Base-by-base conservation (phyloP, 768 basidiomycete genomes). In the Pulveroboletus ravenelii region DNA sequence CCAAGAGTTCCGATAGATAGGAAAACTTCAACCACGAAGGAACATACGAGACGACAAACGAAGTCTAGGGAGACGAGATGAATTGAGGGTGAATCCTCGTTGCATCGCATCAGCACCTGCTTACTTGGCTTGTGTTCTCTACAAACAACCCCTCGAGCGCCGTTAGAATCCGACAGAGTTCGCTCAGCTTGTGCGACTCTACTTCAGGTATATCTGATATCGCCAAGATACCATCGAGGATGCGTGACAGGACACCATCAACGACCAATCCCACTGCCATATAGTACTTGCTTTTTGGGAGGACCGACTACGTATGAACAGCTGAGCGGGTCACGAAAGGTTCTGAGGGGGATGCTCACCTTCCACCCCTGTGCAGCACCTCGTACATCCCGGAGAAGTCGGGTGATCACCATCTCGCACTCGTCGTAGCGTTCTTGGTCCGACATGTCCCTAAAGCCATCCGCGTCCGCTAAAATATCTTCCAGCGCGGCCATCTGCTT, bases 1-100 rank as follows among this genome's bases (percentile, higher is more conserved):
- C 93, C 75, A 97, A 66, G 12, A 97, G 77, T 66, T 96, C 93
- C 2, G 90, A 90, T 5, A 96, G 76, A 67, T 97, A 97, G 17
- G 88, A 92, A 67, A 90, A 95, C 67, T 95, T 95, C 59, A 96
- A 75, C 94, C 94, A 97, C 12, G 82, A 85, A 2, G 90, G 87
- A n/a, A 94, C 89, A 55, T 90, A 91, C 0, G 82, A 83, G 1
- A 86, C 87, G 7, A 91, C 83, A 42, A 87, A 82, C 0, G 89
- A 86, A 17, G 85, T 76, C 80, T 87, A 56, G 27, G 38, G 39
- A 40, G n/a, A 15, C 8, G 15, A 31, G 27, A 41, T 8, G 20
- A 17, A 47, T 56, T 30, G 55, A 37, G 42, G 9, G n/a, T 15
- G 18, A 12, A 41, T 40, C 27, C 31, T 45, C 17, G 37, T 27